These are phyloP conservation scores for Achaetomiella virescens DNA, from an alignment of 495 filamentous ascomycete genomes.

Conservation along the genomic window DNA sequence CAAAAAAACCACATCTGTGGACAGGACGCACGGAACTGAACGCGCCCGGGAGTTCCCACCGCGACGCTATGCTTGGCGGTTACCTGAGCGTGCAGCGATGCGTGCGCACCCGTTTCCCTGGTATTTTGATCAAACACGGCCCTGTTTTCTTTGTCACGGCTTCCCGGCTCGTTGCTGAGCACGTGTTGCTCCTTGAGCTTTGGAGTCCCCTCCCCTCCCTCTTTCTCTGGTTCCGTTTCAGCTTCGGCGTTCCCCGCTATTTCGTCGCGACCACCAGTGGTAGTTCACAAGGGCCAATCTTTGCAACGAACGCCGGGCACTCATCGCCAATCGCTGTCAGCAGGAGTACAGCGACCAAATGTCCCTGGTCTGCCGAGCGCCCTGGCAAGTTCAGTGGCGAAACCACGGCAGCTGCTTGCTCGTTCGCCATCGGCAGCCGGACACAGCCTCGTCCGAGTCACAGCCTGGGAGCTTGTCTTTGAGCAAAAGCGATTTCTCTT, in stretches of 20 bases:
- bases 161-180: not conserved
- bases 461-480: slow-evolving; percentile 10
- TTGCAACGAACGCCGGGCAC: slow-evolving; percentile 5
- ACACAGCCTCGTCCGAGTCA: slow-evolving; percentile 18
- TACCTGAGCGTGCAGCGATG: slow-evolving; percentile 5
- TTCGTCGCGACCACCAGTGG: not conserved
- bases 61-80: too few relatives aligned
- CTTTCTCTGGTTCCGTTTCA: not conserved
- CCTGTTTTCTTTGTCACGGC: slow-evolving; percentile 4
- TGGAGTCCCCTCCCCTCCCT: not conserved
- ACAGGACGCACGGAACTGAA: not conserved
- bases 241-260: not conserved
- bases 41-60: not conserved
- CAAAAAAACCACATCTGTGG: not conserved
- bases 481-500: not conserved
- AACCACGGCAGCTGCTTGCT: slow-evolving; percentile 3
- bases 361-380: slow-evolving; percentile 9
- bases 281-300: not conserved
- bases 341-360: not conserved
- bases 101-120: not conserved
- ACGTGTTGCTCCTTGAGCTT: not conserved
- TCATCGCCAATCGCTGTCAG: slow-evolving; percentile 14
- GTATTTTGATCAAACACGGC: not conserved
- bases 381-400: slow-evolving; percentile 20
- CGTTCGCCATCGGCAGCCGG: slow-evolving; percentile 25